phyloP scores from a whole-genome alignment of 2,329 filamentous ascomycete genomes.

The Alternaria solani region DNA sequence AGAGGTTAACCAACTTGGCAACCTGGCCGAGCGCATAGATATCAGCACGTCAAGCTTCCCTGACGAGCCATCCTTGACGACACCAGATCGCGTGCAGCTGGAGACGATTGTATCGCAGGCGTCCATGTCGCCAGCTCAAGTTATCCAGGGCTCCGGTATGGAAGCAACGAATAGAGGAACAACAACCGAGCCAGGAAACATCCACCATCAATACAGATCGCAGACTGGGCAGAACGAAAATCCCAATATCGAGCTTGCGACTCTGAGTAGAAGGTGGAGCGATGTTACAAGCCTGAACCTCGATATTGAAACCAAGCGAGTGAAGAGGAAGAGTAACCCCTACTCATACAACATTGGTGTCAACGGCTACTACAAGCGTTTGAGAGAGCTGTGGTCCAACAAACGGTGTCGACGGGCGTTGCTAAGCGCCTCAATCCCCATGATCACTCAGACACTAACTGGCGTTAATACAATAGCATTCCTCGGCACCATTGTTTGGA shows the following conservation, averaged over 20 bases:
- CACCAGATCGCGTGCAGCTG: neutral
- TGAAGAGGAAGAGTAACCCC: conserved; percentile 18
- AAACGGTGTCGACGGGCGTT: conserved; percentile 28
- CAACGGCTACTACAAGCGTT: conserved; percentile 31
- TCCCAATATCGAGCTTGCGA: conserved; percentile 9
- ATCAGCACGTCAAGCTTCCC: conserved; percentile 3
- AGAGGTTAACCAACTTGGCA: conserved; percentile 15
- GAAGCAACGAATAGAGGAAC: neutral
- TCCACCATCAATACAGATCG: neutral
- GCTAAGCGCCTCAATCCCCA: conserved; percentile 25
- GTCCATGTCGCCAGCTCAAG: neutral
- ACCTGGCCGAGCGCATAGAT: conserved; percentile 22
- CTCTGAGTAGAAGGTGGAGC: conserved; percentile 9
- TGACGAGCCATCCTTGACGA: neutral
- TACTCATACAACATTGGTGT: conserved; percentile 33
- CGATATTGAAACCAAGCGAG: conserved; percentile 4
- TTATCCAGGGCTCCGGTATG: accelerated
- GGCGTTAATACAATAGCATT: conserved; percentile 28
- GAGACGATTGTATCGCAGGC: neutral
- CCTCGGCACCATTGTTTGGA: conserved; percentile 27
- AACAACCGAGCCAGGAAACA: neutral
- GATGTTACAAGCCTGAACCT: conserved; percentile 19
- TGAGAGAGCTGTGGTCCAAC: conserved; percentile 27
- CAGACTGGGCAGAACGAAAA: neutral
- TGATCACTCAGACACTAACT: conserved; percentile 28